phyloP scores from a whole-genome alignment of 257 asterid species.

The Anisodus acutangulus region DNA sequence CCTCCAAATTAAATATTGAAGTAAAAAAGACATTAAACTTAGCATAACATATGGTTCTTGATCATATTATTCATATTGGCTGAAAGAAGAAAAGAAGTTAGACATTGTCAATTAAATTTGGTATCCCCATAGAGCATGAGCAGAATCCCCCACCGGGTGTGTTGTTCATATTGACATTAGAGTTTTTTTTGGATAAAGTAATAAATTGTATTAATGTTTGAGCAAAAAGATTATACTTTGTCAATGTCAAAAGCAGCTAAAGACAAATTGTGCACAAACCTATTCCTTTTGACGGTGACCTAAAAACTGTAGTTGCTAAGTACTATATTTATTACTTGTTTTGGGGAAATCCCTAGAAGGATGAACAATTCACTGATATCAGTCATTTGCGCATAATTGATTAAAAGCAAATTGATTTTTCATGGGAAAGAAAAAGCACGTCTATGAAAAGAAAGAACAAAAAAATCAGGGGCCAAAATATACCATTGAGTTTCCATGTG shows the following conservation, averaged over 20 bases:
- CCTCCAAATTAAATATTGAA: conserved; percentile 14
- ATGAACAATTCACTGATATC: background rate
- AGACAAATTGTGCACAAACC: background rate
- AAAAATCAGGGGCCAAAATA: background rate
- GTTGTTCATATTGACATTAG: conserved; percentile 16
- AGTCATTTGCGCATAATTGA: background rate
- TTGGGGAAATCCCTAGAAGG: background rate
- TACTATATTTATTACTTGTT: background rate
- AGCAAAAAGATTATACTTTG: background rate
- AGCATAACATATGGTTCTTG: background rate
- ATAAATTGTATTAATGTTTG: background rate
- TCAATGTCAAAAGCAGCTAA: background rate
- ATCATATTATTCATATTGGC: background rate
- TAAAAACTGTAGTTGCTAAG: background rate
- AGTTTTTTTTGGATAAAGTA: background rate
- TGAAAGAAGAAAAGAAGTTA: background rate
- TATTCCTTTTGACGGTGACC: background rate
- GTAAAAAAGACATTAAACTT: background rate
- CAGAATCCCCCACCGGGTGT: background rate
- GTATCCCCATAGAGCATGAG: background rate
- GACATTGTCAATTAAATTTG: background rate
- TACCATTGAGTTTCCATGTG: background rate
- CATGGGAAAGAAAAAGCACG: background rate
- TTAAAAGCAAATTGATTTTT: background rate
- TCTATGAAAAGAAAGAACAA: background rate